These are phyloP conservation scores for Calonectria multiphialidica DNA, from an alignment of 2,329 filamentous ascomycete species.

Conservation along the genomic window DNA sequence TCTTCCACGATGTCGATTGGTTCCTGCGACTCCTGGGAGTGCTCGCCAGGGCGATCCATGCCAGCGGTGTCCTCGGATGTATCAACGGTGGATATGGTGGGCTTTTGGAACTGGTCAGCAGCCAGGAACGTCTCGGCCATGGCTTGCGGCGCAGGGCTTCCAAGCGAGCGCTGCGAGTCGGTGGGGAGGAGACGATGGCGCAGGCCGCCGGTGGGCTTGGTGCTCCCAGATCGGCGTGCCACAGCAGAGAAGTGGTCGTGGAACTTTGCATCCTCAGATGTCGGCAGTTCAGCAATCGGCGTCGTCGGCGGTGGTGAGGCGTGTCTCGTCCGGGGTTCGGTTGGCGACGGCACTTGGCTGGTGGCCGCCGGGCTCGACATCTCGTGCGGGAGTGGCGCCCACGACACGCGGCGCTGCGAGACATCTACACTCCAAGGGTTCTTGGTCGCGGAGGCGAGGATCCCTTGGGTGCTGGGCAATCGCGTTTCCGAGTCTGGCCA, in stretches of 20 bases:
- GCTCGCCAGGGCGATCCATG: slow-evolving; percentile 14
- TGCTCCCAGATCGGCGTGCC: slow-evolving; percentile 47
- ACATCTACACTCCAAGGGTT: slow-evolving; percentile 47
- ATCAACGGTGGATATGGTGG: slow-evolving; percentile 8
- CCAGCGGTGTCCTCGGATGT: slow-evolving; percentile 17
- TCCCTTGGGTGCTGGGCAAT: slow-evolving; percentile 49
- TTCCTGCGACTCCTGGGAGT: slow-evolving; percentile 43
- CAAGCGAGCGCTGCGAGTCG: slow-evolving; percentile 51
- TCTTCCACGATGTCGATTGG: slow-evolving; percentile 52
- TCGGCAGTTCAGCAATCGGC: slow-evolving; percentile 49
- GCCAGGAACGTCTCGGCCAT: slow-evolving; percentile 43
- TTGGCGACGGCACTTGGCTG: slow-evolving; percentile 13
- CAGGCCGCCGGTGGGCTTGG: slow-evolving; percentile 22
- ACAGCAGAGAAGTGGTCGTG: slow-evolving; percentile 61
- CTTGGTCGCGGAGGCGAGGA: slow-evolving; percentile 51
- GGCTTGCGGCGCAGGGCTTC: slow-evolving; percentile 38
- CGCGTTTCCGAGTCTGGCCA: slow-evolving; percentile 38
- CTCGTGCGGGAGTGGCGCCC: slow-evolving; percentile 50
- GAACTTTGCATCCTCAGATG: slow-evolving; percentile 54
- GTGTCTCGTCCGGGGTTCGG: slow-evolving; percentile 34
- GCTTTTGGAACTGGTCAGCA: slow-evolving; percentile 36
- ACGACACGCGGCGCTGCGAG: slow-evolving; percentile 50
- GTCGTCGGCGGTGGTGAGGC: slow-evolving; percentile 59
- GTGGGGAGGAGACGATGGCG: slow-evolving; percentile 54
- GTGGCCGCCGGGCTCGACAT: slow-evolving; percentile 13